Conservation (phyloP, 441 rosid species). For the Arabidopsis hybrid region DNA sequence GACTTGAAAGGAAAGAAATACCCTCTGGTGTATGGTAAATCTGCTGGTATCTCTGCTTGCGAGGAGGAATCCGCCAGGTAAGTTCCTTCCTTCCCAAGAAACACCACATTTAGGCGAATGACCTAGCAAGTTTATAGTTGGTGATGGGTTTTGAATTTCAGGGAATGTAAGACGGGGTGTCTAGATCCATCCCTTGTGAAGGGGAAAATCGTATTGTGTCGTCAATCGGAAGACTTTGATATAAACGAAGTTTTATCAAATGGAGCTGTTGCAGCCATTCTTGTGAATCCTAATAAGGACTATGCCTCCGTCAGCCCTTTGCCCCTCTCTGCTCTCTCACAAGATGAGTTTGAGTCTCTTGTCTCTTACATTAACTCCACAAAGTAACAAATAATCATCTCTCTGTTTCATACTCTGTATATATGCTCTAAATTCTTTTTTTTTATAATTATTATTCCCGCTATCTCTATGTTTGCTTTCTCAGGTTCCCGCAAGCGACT, state of each 20-base stretch:
- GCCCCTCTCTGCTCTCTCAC: neutral
- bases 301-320: neutral
- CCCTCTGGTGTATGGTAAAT: neutral
- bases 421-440: neutral
- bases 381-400: neutral
- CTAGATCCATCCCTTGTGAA: neutral
- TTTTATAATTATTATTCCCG: too few relatives aligned
- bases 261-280: neutral
- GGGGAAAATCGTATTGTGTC: neutral
- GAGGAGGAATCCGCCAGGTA: neutral
- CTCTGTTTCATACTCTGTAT: neutral
- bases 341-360: neutral
- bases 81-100: neutral
- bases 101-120: neutral
- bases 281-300: neutral
- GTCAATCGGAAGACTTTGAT: neutral
- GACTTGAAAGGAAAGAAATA: neutral
- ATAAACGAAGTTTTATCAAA: neutral
- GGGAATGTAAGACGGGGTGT: neutral
- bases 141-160: neutral
- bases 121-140: neutral
- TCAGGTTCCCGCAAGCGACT: neutral
- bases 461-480: neutral
- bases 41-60: neutral
- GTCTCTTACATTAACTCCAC: conserved; percentile 1